Conservation (phyloP, 2,329 filamentous ascomycete genomes). For the Paramyrothecium roridum region DNA sequence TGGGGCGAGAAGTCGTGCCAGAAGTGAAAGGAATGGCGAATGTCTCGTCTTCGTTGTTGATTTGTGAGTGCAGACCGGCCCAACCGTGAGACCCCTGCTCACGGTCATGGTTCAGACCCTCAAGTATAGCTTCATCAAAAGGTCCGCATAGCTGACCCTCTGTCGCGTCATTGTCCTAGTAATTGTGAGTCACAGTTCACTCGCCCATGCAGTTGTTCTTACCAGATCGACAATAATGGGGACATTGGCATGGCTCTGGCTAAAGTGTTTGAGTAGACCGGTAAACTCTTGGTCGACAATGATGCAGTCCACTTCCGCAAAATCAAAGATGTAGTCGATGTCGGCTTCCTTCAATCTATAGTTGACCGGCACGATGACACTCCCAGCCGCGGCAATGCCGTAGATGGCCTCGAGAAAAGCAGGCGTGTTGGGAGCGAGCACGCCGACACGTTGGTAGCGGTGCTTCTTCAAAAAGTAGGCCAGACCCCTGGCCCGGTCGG, state of each 20-base stretch:
- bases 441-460: constrained; percentile 72
- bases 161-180: constrained; percentile 71
- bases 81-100: constrained; percentile 69
- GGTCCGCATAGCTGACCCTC: constrained; percentile 72
- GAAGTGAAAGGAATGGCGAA: constrained; percentile 92
- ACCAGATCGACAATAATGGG: constrained; percentile 71
- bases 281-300: constrained; percentile 83
- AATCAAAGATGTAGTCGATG: constrained; percentile 85
- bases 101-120: constrained; percentile 72
- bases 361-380: constrained; percentile 67
- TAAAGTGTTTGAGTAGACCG: constrained; percentile 65
- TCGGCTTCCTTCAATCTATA: constrained; percentile 75
- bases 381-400: constrained; percentile 79
- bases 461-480: constrained; percentile 83
- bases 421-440: constrained; percentile 89
- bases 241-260: constrained; percentile 56
- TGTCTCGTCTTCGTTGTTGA: constrained; percentile 72
- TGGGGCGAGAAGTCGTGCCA: constrained; percentile 86
- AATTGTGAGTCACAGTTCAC: background rate
- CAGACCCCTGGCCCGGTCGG: constrained; percentile 81
- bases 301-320: constrained; percentile 81
- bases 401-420: constrained; percentile 91
- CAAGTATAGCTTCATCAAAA: constrained; percentile 78
- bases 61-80: constrained; percentile 69
- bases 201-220: constrained; percentile 11